Conservation (phyloP, 495 filamentous ascomycete species). For the Annulohypoxylon bovei region DNA sequence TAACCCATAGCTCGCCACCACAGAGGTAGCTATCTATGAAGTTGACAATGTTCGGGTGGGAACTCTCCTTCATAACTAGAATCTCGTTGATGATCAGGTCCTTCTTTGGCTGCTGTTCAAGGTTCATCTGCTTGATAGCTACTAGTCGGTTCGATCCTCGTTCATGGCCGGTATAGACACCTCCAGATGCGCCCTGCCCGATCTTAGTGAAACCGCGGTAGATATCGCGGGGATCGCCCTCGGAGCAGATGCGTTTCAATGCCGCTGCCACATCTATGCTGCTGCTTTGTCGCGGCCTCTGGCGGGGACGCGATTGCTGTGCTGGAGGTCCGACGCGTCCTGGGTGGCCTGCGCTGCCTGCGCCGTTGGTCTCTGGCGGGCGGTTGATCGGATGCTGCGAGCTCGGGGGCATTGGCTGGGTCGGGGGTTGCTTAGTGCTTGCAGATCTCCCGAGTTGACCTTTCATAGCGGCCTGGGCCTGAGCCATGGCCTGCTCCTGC, state of each 20-base stretch:
- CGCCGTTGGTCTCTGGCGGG: slow-evolving; percentile 64
- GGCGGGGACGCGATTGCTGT: slow-evolving; percentile 73
- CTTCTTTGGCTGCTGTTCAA: slow-evolving; percentile 98
- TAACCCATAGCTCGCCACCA: slow-evolving; percentile 92
- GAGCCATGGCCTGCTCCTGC: slow-evolving; percentile 80
- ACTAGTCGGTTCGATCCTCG: slow-evolving; percentile 84
- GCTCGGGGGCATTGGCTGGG: slow-evolving; percentile 62
- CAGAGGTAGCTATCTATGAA: slow-evolving; percentile 97
- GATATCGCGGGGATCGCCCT: slow-evolving; percentile 84
- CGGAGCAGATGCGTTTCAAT: slow-evolving; percentile 87
- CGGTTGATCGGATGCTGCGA: slow-evolving; percentile 67
- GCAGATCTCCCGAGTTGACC: slow-evolving; percentile 67
- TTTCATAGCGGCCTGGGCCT: slow-evolving; percentile 70
- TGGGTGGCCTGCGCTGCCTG: slow-evolving; percentile 60
- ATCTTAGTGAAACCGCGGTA: slow-evolving; percentile 94
- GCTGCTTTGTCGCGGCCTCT: slow-evolving; percentile 75
- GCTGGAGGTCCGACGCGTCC: slow-evolving; percentile 53
- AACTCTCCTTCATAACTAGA: slow-evolving; percentile 98
- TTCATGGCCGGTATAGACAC: slow-evolving; percentile 93
- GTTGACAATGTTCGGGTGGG: slow-evolving; percentile 98
- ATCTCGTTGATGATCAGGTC: slow-evolving; percentile 99
- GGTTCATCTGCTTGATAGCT: slow-evolving; percentile 99
- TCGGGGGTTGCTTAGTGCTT: slow-evolving; percentile 66
- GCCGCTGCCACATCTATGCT: slow-evolving; percentile 83
- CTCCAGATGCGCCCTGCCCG: slow-evolving; percentile 95